These are phyloP conservation scores for Mortierella sp. DNA, from an alignment of 371 early-diverging fungal species.

Conservation along the genomic window DNA sequence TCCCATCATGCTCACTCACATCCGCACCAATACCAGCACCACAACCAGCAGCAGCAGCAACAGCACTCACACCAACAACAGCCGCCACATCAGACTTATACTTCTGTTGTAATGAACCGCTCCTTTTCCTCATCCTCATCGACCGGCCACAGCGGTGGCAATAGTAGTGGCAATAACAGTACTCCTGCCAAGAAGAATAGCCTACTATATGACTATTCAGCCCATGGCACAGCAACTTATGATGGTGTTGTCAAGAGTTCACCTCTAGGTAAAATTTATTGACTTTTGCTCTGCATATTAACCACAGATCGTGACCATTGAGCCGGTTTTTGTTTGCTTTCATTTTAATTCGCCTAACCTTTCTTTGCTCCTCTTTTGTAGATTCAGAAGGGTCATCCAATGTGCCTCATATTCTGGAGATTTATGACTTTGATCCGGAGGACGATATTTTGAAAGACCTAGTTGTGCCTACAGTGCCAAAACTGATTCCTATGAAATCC, in stretches of 20 bases:
- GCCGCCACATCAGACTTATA: constrained; percentile 18
- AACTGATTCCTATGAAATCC: constrained; percentile 28
- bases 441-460: constrained; percentile 44
- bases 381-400: constrained; percentile 34
- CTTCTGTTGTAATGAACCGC: constrained; percentile 38
- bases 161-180: constrained; percentile 12
- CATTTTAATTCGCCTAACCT: background rate
- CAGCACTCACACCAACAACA: constrained; percentile 15
- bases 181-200: constrained; percentile 37
- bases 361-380: background rate
- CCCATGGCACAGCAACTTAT: constrained; percentile 8
- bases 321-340: background rate
- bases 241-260: constrained; percentile 25
- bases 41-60: background rate
- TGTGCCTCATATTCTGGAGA: constrained; percentile 46
- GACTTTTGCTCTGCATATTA: background rate
- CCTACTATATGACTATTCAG: constrained; percentile 46
- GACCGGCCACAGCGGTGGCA: constrained; percentile 27
- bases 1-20: background rate
- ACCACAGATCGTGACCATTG: background rate
- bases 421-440: constrained; percentile 37
- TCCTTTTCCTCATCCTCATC: constrained; percentile 51
- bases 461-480: constrained; percentile 25
- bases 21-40: constrained; percentile 11
- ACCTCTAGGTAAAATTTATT: constrained; percentile 22